Percentiles rank a stretch among this genome's conserved stretches.
Conservation (phyloP, 345 rosid genomes). For the Salix purpurea region DNA sequence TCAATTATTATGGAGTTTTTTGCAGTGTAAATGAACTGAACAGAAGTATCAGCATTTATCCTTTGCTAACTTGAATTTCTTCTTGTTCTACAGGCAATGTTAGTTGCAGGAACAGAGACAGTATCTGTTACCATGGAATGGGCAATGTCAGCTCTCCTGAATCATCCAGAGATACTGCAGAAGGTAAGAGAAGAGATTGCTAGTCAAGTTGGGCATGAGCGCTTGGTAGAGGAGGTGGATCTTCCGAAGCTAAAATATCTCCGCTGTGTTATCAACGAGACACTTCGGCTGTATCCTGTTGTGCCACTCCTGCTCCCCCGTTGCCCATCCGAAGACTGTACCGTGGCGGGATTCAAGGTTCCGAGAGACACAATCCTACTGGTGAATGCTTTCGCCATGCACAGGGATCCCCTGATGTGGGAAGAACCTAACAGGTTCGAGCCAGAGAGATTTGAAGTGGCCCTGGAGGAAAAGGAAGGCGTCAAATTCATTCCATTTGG, state of each 20-base stretch:
- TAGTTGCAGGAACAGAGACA: constrained; percentile 32
- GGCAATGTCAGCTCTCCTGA: constrained; percentile 38
- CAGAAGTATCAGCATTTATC: no score
- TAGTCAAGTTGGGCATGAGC: constrained; percentile 11
- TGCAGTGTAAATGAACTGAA: no score
- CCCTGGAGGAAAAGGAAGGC: constrained; percentile 12
- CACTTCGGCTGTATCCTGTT: constrained; percentile 17
- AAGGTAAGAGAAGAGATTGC: constrained; percentile 22
- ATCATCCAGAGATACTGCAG: constrained; percentile 22
- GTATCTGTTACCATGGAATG: constrained; percentile 31
- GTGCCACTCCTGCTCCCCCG: constrained; percentile 32
- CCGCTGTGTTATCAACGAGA: constrained; percentile 22
- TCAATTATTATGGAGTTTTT: no score
- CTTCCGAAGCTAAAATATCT: constrained; percentile 16
- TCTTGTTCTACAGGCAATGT: constrained; percentile 3
- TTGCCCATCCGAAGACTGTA: constrained; percentile 17
- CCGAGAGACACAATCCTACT: constrained; percentile 22
- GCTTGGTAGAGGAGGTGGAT: constrained; percentile 23
- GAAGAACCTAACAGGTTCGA: constrained; percentile 17
- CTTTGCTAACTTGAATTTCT: no score
- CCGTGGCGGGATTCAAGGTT: constrained; percentile 22
- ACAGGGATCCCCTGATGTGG: constrained; percentile 35
- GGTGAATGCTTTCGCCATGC: constrained; percentile 20
- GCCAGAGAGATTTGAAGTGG: constrained; percentile 37
- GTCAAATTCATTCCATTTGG: constrained; percentile 30